Evolutionary conservation across 202 grass and related monocot species (phyloP).

Genomic region (Bolboschoenoplectus hybrid): DNA sequence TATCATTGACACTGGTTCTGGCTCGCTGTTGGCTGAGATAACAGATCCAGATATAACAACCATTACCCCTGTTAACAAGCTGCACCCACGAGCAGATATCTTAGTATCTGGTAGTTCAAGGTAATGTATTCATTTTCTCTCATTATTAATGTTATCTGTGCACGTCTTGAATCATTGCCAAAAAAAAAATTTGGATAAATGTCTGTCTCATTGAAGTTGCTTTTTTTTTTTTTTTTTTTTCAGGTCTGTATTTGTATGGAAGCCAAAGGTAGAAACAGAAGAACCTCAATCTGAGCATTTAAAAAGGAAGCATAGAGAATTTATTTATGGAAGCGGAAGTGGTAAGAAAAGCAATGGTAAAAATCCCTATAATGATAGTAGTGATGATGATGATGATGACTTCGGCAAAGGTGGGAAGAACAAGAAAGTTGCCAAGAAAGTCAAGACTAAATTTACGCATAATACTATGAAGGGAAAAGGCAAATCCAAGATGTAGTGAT

Average conservation of each 20-base stretch:
- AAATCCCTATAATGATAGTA: constrained; percentile 47
- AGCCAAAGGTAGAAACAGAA: constrained; percentile 51
- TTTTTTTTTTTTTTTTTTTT: background rate
- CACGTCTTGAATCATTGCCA: background rate
- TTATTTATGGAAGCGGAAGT: constrained; percentile 55
- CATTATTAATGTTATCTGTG: background rate
- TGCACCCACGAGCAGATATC: constrained; percentile 71
- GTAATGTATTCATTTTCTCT: constrained; percentile 39
- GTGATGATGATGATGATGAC: constrained; percentile 57
- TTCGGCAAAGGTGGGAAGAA: constrained; percentile 55
- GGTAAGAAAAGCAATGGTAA: constrained; percentile 62
- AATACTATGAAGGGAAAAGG: constrained; percentile 52
- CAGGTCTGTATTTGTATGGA: constrained; percentile 95
- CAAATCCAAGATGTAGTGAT: constrained; percentile 50
- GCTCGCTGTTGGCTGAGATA: constrained; percentile 84
- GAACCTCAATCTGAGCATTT: constrained; percentile 43
- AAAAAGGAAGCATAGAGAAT: constrained; percentile 65
- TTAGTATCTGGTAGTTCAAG: constrained; percentile 83
- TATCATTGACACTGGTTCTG: constrained; percentile 81
- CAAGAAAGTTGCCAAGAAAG: constrained; percentile 54
- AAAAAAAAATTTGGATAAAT: background rate
- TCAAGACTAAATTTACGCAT: constrained; percentile 44
- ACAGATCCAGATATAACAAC: constrained; percentile 83
- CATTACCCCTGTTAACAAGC: constrained; percentile 92
- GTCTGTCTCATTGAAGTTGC: background rate